Evolutionary conservation across 371 early-diverging fungal genomes (phyloP).

Genomic region (Mycotypha africana): DNA sequence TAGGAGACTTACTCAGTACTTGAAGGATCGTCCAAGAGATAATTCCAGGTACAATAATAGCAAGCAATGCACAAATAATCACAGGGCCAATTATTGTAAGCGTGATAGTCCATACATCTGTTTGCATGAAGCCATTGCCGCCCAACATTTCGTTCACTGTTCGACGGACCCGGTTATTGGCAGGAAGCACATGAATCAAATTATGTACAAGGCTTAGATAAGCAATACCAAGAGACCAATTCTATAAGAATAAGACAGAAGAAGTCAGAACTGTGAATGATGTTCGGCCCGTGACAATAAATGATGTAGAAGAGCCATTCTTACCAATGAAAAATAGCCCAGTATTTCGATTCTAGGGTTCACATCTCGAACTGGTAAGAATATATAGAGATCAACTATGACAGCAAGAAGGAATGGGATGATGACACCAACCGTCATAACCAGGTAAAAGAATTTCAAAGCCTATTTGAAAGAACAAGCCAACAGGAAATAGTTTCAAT

Average conservation of each 20-base stretch:
- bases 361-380: conserved; percentile 43
- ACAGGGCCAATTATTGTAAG: conserved; percentile 29
- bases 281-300: no score
- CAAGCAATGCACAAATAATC: conserved; percentile 12
- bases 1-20: conserved; percentile 10
- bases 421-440: conserved; percentile 39
- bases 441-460: conserved; percentile 28
- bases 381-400: conserved; percentile 51
- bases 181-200: conserved; percentile 34
- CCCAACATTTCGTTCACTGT: conserved; percentile 23
- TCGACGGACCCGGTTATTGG: conserved; percentile 35
- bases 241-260: no score
- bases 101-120: conserved; percentile 22
- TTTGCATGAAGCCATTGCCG: conserved; percentile 20
- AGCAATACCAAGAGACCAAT: conserved; percentile 57
- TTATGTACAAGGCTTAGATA: conserved; percentile 50
- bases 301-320: no score
- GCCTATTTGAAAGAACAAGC: not conserved
- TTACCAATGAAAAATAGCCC: no score
- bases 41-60: conserved; percentile 13
- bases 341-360: conserved; percentile 22
- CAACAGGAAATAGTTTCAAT: no score
- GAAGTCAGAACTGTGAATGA: no score
- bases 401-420: conserved; percentile 51
- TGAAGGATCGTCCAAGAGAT: conserved; percentile 15